Evolutionary conservation across 176 grass and related monocot genomes (phyloP), one percentile per base, ranked within the genome.

Genomic region (Oryza glumipatula): DNA sequence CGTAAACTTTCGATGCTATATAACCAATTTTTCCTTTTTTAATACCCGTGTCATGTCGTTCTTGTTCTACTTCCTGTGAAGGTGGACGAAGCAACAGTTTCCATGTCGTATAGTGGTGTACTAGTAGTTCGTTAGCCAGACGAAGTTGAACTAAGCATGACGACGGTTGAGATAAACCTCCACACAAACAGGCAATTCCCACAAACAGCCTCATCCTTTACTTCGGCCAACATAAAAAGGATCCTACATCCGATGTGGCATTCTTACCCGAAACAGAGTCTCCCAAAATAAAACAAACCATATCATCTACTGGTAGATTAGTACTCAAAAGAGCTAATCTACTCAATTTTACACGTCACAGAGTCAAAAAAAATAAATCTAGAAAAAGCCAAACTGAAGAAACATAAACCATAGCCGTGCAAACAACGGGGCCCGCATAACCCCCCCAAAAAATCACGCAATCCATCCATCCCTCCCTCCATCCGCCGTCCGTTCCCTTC

Each of bases 371-470:
- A 54, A 44, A n/a, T n/a, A 86, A 21, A n/a, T 79, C n/a, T 5
- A 30, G 4, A 74, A 52, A 52, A 80, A 14, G 17, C 82, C 30
- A 12, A 67, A 33, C 39, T 2, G 2, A 38, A 14, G 52, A 41
- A 49, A n/a, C 54, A 45, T 12, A 52, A 43, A 11, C 44, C 56
- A 81, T 51, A 30, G 13, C 30, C 68, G 72, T 70, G 65, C 73
- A 81, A 81, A 17, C 68, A 35, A 67, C n/a, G 8, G 58, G 81
- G 46, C 65, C 65, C 82, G 43, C 71, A 66, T 8, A 14, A 4
- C 10, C 58, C 19, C 21, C 5, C 24, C 51, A 63, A 48, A 78
- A 88, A 60, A 74, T 84, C 80, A 44, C 9, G 16, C 52, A 0
- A 0, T 65, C 38, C 46, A 38, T 71, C 68, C 23, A 9, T 65